Percentiles rank a stretch among this genome's conserved stretches.
These are phyloP conservation scores for Blastocystis sp. DNA, from an alignment of 352 stramenopile species.

Conservation along the genomic window DNA sequence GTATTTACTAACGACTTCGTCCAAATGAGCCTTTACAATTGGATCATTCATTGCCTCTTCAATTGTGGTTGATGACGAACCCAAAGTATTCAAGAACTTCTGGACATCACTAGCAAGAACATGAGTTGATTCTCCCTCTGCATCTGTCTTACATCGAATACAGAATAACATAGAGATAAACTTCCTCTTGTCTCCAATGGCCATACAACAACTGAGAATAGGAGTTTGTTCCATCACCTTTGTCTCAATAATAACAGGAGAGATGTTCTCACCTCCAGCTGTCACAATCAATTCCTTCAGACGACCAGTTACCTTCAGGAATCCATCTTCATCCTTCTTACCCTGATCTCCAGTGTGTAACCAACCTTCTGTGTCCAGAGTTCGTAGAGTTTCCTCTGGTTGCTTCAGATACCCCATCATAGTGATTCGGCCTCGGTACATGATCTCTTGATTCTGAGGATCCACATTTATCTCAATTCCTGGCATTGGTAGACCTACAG, in stretches of 20 bases:
- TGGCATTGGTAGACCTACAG: conserved; percentile 64
- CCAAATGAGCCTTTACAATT: conserved; percentile 74
- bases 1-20: conserved; percentile 68
- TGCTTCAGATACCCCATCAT: conserved; percentile 72
- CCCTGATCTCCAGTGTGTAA: conserved; percentile 85
- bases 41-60: conserved; percentile 71
- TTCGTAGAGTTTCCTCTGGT: conserved; percentile 72
- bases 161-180: conserved; percentile 81
- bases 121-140: conserved; percentile 75
- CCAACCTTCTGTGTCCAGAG: conserved; percentile 83
- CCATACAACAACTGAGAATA: conserved; percentile 80
- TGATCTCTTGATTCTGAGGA: conserved; percentile 66
- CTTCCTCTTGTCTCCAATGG: conserved; percentile 84
- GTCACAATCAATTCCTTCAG: conserved; percentile 73
- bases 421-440: conserved; percentile 70
- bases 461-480: conserved; percentile 69
- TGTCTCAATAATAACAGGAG: conserved; percentile 82
- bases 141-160: conserved; percentile 74
- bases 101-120: conserved; percentile 74
- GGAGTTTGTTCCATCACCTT: conserved; percentile 78
- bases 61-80: conserved; percentile 72
- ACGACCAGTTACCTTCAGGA: conserved; percentile 67
- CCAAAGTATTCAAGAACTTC: conserved; percentile 70
- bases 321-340: conserved; percentile 73
- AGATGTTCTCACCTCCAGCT: conserved; percentile 87